These are phyloP conservation scores for Brassica cretica DNA, from an alignment of 345 rosid species.

Conservation along the genomic window DNA sequence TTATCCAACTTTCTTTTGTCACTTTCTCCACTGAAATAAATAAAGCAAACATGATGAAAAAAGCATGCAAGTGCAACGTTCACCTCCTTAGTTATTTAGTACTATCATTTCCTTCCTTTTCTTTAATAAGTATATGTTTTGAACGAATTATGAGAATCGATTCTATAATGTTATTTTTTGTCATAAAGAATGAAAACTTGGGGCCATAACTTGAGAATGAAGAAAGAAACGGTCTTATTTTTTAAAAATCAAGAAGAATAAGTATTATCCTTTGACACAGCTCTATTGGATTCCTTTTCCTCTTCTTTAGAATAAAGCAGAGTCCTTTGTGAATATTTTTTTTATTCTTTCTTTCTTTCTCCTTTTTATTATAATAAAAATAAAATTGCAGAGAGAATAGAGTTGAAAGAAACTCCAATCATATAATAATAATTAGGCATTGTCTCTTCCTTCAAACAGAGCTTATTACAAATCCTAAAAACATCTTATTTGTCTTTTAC, in stretches of 20 bases:
- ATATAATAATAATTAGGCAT: conserved; percentile 30
- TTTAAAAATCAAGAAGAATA: conserved; percentile 9
- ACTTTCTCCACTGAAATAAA: conserved; percentile 40
- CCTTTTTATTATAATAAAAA: not conserved
- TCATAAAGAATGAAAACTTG: conserved; percentile 24
- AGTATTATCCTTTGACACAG: conserved; percentile 29
- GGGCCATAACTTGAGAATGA: conserved; percentile 37
- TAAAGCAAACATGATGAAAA: conserved; percentile 30
- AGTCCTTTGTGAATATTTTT: conserved; percentile 34
- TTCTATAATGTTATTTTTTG: conserved; percentile 27
- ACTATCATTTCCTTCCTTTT: not conserved
- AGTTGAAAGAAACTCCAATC: conserved; percentile 28
- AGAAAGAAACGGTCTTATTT: conserved; percentile 38
- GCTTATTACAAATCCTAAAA: conserved; percentile 24
- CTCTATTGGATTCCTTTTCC: conserved; percentile 32
- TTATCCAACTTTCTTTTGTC: conserved; percentile 30
- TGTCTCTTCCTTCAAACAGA: conserved; percentile 34
- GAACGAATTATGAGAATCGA: conserved; percentile 30
- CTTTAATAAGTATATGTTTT: not conserved
- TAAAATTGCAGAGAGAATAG: not conserved
- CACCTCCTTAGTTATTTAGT: conserved; percentile 18
- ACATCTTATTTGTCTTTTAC: conserved; percentile 35
- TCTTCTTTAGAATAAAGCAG: conserved; percentile 41
- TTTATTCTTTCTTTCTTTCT: conserved; percentile 14
- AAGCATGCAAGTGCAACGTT: conserved; percentile 43